Conservation (phyloP, 2,329 filamentous ascomycete species). For the Monosporascus sp. region DNA sequence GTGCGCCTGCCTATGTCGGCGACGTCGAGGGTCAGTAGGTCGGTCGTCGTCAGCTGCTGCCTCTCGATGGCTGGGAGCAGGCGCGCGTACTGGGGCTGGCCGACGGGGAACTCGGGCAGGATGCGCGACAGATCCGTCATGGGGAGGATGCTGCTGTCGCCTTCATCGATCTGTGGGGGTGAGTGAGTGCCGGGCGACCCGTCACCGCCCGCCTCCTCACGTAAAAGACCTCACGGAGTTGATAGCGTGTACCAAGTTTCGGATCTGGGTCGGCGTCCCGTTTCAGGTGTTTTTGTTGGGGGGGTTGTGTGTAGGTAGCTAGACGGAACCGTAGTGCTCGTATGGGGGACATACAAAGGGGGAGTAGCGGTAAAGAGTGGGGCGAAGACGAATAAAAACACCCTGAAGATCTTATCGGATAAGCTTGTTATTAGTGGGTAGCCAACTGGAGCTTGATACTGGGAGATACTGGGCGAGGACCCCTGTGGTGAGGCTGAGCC, state of each 20-base stretch:
- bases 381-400: not conserved
- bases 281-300: too few species aligned
- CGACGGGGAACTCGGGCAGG: conserved; percentile 72
- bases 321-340: too few species aligned
- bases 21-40: conserved; percentile 79
- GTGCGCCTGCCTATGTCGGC: conserved; percentile 82
- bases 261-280: too few species aligned
- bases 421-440: not conserved
- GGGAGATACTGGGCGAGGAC: not conserved
- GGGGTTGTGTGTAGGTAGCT: too few species aligned
- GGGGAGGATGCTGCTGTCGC: conserved; percentile 19
- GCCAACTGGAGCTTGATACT: not conserved
- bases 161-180: too few species aligned
- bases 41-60: conserved; percentile 70
- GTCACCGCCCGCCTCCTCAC: not conserved
- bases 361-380: not conserved
- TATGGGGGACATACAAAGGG: too few species aligned
- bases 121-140: conserved; percentile 86
- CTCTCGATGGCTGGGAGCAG: conserved; percentile 77
- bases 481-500: not conserved
- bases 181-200: not conserved
- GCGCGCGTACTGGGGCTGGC: conserved; percentile 56
- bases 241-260: too few species aligned
- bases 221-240: too few species aligned
- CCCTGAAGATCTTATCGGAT: not conserved